Conservation (phyloP, 2,329 filamentous ascomycete genomes). For the Arachnomyces sp. region DNA sequence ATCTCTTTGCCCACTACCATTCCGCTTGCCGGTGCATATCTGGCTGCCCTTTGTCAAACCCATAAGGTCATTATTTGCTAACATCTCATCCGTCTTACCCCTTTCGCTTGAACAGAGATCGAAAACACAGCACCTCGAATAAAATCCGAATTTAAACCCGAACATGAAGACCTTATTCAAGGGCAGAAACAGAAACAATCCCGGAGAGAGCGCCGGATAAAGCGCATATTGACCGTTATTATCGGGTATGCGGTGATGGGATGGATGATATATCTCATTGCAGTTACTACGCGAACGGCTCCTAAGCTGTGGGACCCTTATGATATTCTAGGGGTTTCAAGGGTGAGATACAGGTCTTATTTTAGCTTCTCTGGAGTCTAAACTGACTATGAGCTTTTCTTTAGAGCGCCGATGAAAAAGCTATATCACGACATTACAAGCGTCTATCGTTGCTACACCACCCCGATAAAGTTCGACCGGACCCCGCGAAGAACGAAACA, state of each 20-base stretch:
- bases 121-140: constrained; percentile 77
- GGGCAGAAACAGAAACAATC: constrained; percentile 77
- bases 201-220: constrained; percentile 80
- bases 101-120: constrained; percentile 43
- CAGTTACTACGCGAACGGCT: constrained; percentile 62
- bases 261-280: constrained; percentile 86
- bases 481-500: constrained; percentile 83
- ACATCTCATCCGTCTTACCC: constrained; percentile 22
- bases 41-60: background rate
- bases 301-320: constrained; percentile 94
- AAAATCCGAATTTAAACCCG: constrained; percentile 69
- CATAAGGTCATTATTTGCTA: constrained; percentile 1
- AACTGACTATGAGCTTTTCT: constrained; percentile 1
- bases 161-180: constrained; percentile 77
- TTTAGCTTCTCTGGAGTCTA: background rate
- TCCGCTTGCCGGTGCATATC: background rate
- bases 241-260: constrained; percentile 76
- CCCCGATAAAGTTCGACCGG: constrained; percentile 84
- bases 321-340: constrained; percentile 79
- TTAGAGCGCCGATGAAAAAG: constrained; percentile 73
- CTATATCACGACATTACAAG: constrained; percentile 89
- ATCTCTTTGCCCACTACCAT: background rate
- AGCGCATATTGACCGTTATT: constrained; percentile 69
- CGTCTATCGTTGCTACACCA: constrained; percentile 78
- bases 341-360: constrained; percentile 47